Base-by-base conservation (phyloP, 768 basidiomycete genomes). In the Crucibulum laeve region DNA sequence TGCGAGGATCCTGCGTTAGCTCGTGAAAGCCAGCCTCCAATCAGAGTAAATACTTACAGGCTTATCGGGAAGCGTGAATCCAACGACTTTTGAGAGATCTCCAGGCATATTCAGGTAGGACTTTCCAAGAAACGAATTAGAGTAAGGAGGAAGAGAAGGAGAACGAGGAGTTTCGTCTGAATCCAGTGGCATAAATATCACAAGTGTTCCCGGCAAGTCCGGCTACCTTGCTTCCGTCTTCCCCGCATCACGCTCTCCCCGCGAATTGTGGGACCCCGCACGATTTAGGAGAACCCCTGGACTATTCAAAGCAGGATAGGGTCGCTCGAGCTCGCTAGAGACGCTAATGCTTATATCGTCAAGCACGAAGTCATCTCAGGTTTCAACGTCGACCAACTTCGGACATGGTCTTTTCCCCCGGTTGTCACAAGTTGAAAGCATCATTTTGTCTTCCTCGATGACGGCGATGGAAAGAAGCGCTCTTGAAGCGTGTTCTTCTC, bases 61-160 rank as follows among this genome's bases (percentile, higher is more conserved):
- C 45, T 72, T 71, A 42, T 79, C 70, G 5, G 69, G 63, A 4
- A 69, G 58, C 40, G 74, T 63, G 53, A 70, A 66, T 6, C 87
- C 88, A 36, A 90, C 76, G 18, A 85, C 80, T 63, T 82, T 73
- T 2, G 70, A 70, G 19, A 90, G 77, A 59, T 87, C 80, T 39
- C 49, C 57, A 19, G 61, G 40, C 61, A 62, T 61, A 5, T 11
- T 40, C n/a, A n/a, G n/a, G n/a, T n/a, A n/a, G n/a, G n/a, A n/a
- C n/a, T n/a, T n/a, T n/a, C n/a, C n/a, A n/a, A n/a, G n/a, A 39
- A n/a, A 5, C 14, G 25, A 25, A 47, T 39, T 3, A 38, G 30
- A 14, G 11, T 19, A 19, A 17, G 21, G 18, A 21, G 25, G n/a
- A n/a, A 19, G 15, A 33, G 36, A 21, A n/a, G 17, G 22, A 18